Evolutionary conservation across 2,329 filamentous ascomycete species (phyloP).

Genomic region (Ophiostoma ulmi): DNA sequence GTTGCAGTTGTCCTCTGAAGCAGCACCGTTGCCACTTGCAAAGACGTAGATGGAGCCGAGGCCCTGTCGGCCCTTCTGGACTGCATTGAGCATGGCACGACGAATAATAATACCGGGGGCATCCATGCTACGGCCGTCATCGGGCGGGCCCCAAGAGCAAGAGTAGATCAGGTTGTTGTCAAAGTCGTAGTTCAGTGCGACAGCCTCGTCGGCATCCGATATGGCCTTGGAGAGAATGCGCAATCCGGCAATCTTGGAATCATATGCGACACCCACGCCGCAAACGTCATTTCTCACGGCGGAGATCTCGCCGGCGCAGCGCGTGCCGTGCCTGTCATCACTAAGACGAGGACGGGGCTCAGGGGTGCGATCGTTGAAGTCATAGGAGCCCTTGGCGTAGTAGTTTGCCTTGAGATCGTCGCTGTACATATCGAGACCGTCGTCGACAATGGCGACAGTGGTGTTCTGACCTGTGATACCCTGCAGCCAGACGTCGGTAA

Average conservation of each 20-base stretch:
- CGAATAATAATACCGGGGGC: constrained; percentile 83
- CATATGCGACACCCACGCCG: constrained; percentile 91
- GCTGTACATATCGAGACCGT: constrained; percentile 94
- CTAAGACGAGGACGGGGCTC: constrained; percentile 76
- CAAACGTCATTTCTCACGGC: constrained; percentile 91
- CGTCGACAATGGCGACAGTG: constrained; percentile 91
- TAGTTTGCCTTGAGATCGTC: constrained; percentile 90
- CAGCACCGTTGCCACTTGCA: constrained; percentile 89
- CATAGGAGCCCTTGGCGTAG: constrained; percentile 85
- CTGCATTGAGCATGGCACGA: constrained; percentile 83
- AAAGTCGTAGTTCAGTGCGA: constrained; percentile 86
- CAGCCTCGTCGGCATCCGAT: constrained; percentile 84
- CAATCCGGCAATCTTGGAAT: constrained; percentile 83
- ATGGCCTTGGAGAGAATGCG: constrained; percentile 90
- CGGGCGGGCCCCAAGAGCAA: constrained; percentile 95
- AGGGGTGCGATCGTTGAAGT: constrained; percentile 82
- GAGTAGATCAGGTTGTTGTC: constrained; percentile 96
- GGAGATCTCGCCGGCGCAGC: constrained; percentile 90
- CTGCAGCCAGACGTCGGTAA: constrained; percentile 87
- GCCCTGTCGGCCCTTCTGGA: constrained; percentile 79
- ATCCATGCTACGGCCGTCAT: constrained; percentile 92
- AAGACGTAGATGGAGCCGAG: constrained; percentile 93
- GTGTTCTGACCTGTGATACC: constrained; percentile 85
- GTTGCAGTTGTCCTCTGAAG: constrained; percentile 90
- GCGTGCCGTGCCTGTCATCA: constrained; percentile 86